Conservation (phyloP, 805 yeast species). For the Wickerhamiella hasegawae region DNA sequence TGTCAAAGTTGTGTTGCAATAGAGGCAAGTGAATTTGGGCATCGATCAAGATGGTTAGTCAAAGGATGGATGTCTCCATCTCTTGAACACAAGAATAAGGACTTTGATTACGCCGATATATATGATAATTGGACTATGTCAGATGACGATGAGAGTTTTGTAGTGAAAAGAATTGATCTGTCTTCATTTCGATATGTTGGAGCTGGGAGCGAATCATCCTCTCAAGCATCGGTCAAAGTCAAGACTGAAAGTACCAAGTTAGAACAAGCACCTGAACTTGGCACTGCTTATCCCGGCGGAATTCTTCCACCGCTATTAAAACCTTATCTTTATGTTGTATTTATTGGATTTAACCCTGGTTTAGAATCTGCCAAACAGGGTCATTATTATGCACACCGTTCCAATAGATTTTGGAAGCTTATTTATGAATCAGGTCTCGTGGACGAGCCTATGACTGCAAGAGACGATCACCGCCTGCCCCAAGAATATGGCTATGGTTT, state of each 20-base stretch:
- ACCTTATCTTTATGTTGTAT: slow-evolving; percentile 29
- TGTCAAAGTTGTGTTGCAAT: slow-evolving; percentile 11
- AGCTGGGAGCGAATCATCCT: no score
- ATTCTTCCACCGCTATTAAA: slow-evolving; percentile 14
- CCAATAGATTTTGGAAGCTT: slow-evolving; percentile 54
- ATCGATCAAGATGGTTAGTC: no score
- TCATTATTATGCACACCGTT: slow-evolving; percentile 58
- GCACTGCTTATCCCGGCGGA: background rate
- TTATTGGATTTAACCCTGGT: slow-evolving; percentile 65
- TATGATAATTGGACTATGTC: background rate
- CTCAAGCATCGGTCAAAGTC: no score
- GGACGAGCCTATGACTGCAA: slow-evolving; percentile 15
- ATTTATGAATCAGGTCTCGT: slow-evolving; percentile 37
- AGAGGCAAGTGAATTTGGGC: slow-evolving; percentile 9
- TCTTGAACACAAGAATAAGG: background rate
- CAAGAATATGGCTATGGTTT: slow-evolving; percentile 40
- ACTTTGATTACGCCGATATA: background rate
- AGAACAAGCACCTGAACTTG: background rate
- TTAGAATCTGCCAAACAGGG: slow-evolving; percentile 41
- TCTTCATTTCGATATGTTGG: background rate
- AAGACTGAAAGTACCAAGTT: background rate
- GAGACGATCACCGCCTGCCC: slow-evolving; percentile 30
- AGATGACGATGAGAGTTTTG: background rate
- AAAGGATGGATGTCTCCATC: no score
- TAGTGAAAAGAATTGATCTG: background rate